phyloP scores from a whole-genome alignment of 2,329 filamentous ascomycete species.

The Aspergillus japonicus region DNA sequence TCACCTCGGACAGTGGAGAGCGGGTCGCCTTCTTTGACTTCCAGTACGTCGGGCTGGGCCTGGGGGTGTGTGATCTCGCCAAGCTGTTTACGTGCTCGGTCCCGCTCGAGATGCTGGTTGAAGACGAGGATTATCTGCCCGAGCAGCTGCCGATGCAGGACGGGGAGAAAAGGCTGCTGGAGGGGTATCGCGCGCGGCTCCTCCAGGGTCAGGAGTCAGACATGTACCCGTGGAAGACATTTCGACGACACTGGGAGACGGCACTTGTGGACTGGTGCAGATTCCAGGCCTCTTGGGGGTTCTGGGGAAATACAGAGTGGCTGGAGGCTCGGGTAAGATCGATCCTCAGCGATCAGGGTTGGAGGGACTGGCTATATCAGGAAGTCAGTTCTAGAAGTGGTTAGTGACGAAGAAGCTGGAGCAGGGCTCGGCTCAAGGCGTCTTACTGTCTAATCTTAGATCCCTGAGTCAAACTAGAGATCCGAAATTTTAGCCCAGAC shows the following conservation, averaged over 20 bases:
- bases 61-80: slow-evolving; percentile 65
- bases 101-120: slow-evolving; percentile 53
- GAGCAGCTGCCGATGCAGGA: slow-evolving; percentile 49
- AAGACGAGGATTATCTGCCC: slow-evolving; percentile 29
- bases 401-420: no score
- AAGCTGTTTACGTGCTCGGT: slow-evolving; percentile 68
- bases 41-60: slow-evolving; percentile 64
- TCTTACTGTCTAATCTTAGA: no score
- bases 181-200: slow-evolving; percentile 44
- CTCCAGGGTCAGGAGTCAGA: slow-evolving; percentile 8
- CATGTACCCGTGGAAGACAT: slow-evolving; percentile 55
- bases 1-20: slow-evolving; percentile 52
- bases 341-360: slow-evolving; percentile 48
- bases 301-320: slow-evolving; percentile 62
- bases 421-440: no score
- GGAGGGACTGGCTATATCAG: slow-evolving; percentile 47
- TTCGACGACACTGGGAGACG: slow-evolving; percentile 63
- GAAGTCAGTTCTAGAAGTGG: slow-evolving; percentile 12
- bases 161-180: slow-evolving; percentile 54
- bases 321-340: slow-evolving; percentile 55
- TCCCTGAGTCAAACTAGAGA: no score
- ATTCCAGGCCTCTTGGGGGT: slow-evolving; percentile 62
- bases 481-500: no score
- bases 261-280: slow-evolving; percentile 67
- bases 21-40: slow-evolving; percentile 67